A percentile compares a stretch with the other conserved stretches of the same genome.
These are phyloP conservation scores for Lyophyllum atratum DNA, from an alignment of 768 basidiomycete genomes.

Conservation along the genomic window DNA sequence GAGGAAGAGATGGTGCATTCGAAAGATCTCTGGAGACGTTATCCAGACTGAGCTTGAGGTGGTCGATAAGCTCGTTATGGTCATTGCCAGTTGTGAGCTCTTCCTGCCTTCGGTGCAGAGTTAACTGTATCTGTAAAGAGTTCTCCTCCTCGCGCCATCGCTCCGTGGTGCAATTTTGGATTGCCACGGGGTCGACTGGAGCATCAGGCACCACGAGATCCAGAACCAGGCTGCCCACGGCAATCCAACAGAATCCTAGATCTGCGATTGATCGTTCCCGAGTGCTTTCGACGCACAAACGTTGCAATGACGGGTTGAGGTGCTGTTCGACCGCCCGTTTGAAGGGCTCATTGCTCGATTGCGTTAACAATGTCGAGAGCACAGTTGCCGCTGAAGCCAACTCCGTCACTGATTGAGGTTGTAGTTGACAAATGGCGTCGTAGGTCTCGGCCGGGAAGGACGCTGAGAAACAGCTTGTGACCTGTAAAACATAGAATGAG, in stretches of 20 bases:
- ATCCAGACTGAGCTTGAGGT: slow-evolving; percentile 41
- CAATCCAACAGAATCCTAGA: slow-evolving; percentile 54
- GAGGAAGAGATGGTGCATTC: slow-evolving; percentile 28
- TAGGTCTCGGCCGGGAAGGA: slow-evolving; percentile 34
- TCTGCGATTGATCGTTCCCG: slow-evolving; percentile 15
- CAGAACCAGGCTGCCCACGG: slow-evolving; percentile 58
- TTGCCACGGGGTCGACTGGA: slow-evolving; percentile 85
- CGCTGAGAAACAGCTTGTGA: slow-evolving; percentile 44
- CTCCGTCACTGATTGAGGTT: slow-evolving; percentile 14
- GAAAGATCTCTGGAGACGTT: slow-evolving; percentile 29
- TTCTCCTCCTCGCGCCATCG: slow-evolving; percentile 45
- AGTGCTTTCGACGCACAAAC: slow-evolving; percentile 6
- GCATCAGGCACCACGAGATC: slow-evolving; percentile 79
- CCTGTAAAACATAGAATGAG: slow-evolving; percentile 26
- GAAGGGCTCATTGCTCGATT: slow-evolving; percentile 35
- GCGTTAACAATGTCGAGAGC: slow-evolving; percentile 32
- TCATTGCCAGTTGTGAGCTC: slow-evolving; percentile 54
- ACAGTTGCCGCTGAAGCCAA: slow-evolving; percentile 20
- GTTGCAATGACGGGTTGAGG: slow-evolving; percentile 27
- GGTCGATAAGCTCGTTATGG: slow-evolving; percentile 47
- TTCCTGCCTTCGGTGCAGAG: slow-evolving; percentile 60
- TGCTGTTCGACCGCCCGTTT: slow-evolving; percentile 31
- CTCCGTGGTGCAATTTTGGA: slow-evolving; percentile 46
- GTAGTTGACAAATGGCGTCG: slow-evolving; percentile 16
- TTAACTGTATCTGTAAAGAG: slow-evolving; percentile 47